These are phyloP conservation scores for Suillus subluteus DNA, from an alignment of 768 basidiomycete species.

Conservation along the genomic window DNA sequence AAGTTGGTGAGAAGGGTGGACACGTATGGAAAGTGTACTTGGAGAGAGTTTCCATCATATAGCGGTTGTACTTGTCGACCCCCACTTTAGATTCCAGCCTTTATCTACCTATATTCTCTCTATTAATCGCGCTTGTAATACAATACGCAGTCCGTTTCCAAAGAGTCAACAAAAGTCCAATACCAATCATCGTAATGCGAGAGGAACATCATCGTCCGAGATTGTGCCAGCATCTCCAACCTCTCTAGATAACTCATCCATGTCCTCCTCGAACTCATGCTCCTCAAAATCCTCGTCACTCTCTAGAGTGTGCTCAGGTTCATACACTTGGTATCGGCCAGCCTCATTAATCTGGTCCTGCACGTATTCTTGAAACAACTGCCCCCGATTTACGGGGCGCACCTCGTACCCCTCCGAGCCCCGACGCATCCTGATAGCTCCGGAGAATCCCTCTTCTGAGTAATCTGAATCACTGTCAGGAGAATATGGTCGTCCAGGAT, in stretches of 20 bases:
- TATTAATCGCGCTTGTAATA: constrained; percentile 8
- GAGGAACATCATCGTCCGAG: constrained; percentile 27
- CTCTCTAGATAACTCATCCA: background rate
- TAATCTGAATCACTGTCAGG: constrained; percentile 28
- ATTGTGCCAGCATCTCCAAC: constrained; percentile 9
- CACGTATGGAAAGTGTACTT: constrained; percentile 73
- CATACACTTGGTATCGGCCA: constrained; percentile 70
- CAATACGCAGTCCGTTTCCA: constrained; percentile 5
- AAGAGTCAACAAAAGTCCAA: background rate
- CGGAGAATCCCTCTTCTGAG: constrained; percentile 35
- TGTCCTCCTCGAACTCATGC: background rate
- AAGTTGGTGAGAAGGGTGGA: constrained; percentile 74
- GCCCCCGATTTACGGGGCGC: constrained; percentile 60
- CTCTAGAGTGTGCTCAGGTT: constrained; percentile 55
- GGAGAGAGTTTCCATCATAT: constrained; percentile 42
- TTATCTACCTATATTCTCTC: background rate
- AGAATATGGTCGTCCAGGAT: constrained; percentile 28
- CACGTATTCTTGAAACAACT: constrained; percentile 63
- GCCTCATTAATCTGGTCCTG: constrained; percentile 54
- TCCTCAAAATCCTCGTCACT: constrained; percentile 44
- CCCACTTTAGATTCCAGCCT: background rate
- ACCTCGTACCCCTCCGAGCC: constrained; percentile 89
- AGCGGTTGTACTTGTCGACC: constrained; percentile 13
- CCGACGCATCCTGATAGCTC: constrained; percentile 51
- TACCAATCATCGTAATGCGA: constrained; percentile 22